Evolutionary conservation across 192 early-diverging fungal genomes (phyloP).

Genomic region (Oehlia diaphana): DNA sequence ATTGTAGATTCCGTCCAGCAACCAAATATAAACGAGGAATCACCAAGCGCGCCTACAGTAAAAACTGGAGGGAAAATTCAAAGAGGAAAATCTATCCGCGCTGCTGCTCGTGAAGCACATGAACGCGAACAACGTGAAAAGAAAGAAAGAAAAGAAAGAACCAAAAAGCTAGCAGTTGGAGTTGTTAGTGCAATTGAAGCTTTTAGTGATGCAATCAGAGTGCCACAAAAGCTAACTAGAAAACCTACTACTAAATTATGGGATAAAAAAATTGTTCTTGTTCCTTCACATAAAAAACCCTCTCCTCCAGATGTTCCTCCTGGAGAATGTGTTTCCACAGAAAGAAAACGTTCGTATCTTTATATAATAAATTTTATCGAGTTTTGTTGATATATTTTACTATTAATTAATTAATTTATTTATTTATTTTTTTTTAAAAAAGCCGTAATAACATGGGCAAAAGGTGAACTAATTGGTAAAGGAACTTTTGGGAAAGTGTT

Average conservation of each 20-base stretch:
- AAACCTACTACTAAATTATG: constrained; percentile 54
- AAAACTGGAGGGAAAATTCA: constrained; percentile 22
- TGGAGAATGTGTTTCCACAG: background rate
- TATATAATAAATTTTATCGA: background rate
- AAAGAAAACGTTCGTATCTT: constrained; percentile 8
- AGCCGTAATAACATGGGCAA: constrained; percentile 62
- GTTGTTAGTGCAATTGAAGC: constrained; percentile 30
- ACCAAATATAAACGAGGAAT: background rate
- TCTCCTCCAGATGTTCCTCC: background rate
- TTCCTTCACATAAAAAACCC: constrained; percentile 5
- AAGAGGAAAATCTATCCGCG: constrained; percentile 53
- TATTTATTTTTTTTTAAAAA: constrained; percentile 39
- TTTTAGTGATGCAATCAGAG: constrained; percentile 29
- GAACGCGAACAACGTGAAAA: constrained; percentile 32
- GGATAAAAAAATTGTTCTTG: constrained; percentile 40
- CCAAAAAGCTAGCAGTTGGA: constrained; percentile 25
- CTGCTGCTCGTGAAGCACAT: constrained; percentile 52
- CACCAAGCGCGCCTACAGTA: constrained; percentile 33
- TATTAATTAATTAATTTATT: constrained; percentile 19
- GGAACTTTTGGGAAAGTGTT: constrained; percentile 82
- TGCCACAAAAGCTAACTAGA: constrained; percentile 39
- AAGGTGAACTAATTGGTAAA: constrained; percentile 78
- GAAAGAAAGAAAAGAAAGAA: constrained; percentile 10
- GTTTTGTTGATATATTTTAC: background rate
- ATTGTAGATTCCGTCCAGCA: constrained; percentile 47